Conservation (phyloP, 306 rosid species). For the Fragaria vesca region DNA sequence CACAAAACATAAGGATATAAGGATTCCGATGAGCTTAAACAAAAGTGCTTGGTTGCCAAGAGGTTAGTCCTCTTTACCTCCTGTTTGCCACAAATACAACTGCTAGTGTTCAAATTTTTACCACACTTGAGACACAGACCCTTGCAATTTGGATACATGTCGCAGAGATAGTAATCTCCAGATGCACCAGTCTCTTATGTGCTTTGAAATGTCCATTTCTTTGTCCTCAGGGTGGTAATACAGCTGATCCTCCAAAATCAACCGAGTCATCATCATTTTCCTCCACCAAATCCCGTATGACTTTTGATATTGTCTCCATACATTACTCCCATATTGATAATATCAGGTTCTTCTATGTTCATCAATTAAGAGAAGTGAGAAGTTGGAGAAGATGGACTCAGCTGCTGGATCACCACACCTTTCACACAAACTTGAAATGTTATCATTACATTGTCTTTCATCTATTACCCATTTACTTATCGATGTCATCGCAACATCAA, state of each 20-base stretch:
- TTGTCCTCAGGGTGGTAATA: slow-evolving; percentile 63
- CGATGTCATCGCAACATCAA: not conserved
- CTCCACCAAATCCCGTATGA: slow-evolving; percentile 18
- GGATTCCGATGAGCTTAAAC: not conserved
- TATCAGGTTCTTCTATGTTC: slow-evolving; percentile 69
- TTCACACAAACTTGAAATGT: slow-evolving; percentile 21
- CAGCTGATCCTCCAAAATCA: slow-evolving; percentile 70
- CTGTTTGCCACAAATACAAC: slow-evolving; percentile 61
- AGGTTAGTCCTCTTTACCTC: slow-evolving; percentile 42
- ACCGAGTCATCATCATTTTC: slow-evolving; percentile 50
- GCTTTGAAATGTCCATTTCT: slow-evolving; percentile 83
- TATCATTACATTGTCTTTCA: not conserved
- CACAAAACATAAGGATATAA: not conserved
- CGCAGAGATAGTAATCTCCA: slow-evolving; percentile 69
- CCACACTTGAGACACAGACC: slow-evolving; percentile 85
- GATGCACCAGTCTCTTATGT: slow-evolving; percentile 83
- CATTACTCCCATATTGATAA: slow-evolving; percentile 57
- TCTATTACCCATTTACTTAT: not conserved
- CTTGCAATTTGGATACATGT: slow-evolving; percentile 65
- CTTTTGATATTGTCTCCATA: slow-evolving; percentile 37
- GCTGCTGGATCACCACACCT: slow-evolving; percentile 78
- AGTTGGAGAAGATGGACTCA: slow-evolving; percentile 68
- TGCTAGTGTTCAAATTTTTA: slow-evolving; percentile 56
- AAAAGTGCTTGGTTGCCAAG: slow-evolving; percentile 27
- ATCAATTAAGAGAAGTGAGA: slow-evolving; percentile 63